Conservation (phyloP, 1,284 basidiomycete genomes). For the Heimioporus retisporus region DNA sequence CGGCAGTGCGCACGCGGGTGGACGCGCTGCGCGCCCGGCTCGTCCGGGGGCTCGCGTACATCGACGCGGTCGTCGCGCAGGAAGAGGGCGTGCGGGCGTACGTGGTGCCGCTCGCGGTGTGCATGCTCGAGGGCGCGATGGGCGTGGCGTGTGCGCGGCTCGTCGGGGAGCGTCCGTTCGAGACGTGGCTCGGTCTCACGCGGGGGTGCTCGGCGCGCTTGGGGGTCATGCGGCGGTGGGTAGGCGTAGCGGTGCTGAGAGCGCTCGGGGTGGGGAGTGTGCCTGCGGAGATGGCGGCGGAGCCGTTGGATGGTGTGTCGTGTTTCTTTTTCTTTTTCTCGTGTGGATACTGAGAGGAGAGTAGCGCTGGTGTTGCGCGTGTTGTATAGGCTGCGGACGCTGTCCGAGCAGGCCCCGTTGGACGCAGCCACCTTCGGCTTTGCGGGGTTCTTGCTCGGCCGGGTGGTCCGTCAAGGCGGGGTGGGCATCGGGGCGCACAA, state of each 20-base stretch:
- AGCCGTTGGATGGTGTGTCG: conserved; percentile 73
- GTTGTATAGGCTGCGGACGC: conserved; percentile 86
- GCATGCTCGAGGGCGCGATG: conserved; percentile 76
- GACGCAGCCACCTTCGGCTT: conserved; percentile 91
- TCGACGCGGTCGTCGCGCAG: conserved; percentile 65
- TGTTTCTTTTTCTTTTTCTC: neutral
- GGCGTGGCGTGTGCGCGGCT: conserved; percentile 63
- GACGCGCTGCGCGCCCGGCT: conserved; percentile 63
- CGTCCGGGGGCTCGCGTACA: conserved; percentile 74
- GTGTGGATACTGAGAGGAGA: neutral
- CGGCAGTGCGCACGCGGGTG: conserved; percentile 71
- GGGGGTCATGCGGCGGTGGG: conserved; percentile 73
- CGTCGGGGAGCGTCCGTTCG: conserved; percentile 67
- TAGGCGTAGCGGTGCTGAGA: conserved; percentile 86
- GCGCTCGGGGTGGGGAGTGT: conserved; percentile 74
- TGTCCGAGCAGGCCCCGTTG: conserved; percentile 87
- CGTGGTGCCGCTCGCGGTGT: conserved; percentile 65
- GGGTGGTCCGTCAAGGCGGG: conserved; percentile 79
- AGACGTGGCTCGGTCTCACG: conserved; percentile 80
- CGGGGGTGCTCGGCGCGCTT: conserved; percentile 78
- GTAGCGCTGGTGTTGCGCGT: conserved; percentile 86
- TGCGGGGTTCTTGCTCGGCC: conserved; percentile 80
- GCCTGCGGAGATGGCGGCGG: conserved; percentile 79
- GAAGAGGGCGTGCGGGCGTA: conserved; percentile 63
- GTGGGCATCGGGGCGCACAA: conserved; percentile 49